Percentiles rank a stretch among this genome's conserved stretches.
Conservation (phyloP, 2,329 filamentous ascomycete species). For the Diplodia corticola region DNA sequence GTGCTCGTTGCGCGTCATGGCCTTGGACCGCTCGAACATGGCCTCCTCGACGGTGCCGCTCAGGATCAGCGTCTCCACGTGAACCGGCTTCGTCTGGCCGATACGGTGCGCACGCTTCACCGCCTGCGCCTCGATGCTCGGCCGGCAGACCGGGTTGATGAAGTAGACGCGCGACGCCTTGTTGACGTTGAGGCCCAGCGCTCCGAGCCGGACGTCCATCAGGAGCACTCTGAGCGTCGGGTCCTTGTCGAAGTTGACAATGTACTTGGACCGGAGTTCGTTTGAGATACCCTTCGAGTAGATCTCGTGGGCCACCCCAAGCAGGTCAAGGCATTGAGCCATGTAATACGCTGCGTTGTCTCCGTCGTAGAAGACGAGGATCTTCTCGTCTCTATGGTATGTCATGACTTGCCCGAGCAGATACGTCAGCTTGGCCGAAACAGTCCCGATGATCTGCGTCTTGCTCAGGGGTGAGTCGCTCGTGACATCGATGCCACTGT, state of each 20-base stretch:
- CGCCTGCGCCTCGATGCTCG: constrained; percentile 82
- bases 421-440: constrained; percentile 85
- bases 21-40: constrained; percentile 70
- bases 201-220: constrained; percentile 89
- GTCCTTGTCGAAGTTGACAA: constrained; percentile 74
- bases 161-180: constrained; percentile 86
- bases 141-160: constrained; percentile 82
- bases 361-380: constrained; percentile 88
- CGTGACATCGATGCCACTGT: constrained; percentile 34
- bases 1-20: constrained; percentile 68
- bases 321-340: constrained; percentile 75
- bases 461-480: constrained; percentile 57
- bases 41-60: constrained; percentile 80
- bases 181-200: constrained; percentile 82
- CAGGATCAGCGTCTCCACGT: constrained; percentile 83
- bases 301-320: constrained; percentile 63
- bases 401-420: constrained; percentile 70
- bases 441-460: constrained; percentile 71
- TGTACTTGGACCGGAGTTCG: constrained; percentile 68
- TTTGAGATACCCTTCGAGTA: constrained; percentile 66
- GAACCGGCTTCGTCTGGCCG: constrained; percentile 74
- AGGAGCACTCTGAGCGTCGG: constrained; percentile 72
- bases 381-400: constrained; percentile 74
- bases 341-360: constrained; percentile 86
- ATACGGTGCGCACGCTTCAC: constrained; percentile 89